A percentile compares a stretch with the other conserved stretches of the same genome.
These are phyloP conservation scores for Oryza officinalis DNA, from an alignment of 176 grass and related monocot genomes.

Conservation along the genomic window DNA sequence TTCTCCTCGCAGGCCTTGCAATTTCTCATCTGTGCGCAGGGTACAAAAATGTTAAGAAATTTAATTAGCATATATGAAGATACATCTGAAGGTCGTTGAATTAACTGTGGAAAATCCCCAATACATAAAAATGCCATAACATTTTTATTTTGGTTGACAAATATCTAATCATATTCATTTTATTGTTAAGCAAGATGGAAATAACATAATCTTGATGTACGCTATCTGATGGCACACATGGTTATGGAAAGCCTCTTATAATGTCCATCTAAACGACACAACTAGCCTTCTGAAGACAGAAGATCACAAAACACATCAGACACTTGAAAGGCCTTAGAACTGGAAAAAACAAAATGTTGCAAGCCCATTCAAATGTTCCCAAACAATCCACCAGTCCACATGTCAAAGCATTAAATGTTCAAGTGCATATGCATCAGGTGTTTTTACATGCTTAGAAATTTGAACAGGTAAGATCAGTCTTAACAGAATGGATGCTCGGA, in stretches of 20 bases:
- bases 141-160: background rate
- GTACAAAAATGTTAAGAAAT: slow-evolving; percentile 25
- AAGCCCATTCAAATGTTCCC: background rate
- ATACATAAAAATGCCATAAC: background rate
- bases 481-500: background rate
- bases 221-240: background rate
- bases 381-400: background rate
- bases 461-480: background rate
- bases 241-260: slow-evolving; percentile 1
- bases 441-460: background rate
- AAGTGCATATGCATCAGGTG: background rate
- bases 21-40: slow-evolving; percentile 61
- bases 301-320: background rate
- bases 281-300: background rate
- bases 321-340: background rate
- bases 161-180: background rate
- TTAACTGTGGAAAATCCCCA: background rate
- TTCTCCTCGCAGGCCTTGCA: slow-evolving; percentile 47
- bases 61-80: slow-evolving; percentile 8
- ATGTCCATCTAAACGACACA: background rate
- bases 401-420: background rate
- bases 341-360: background rate
- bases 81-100: background rate
- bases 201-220: background rate
- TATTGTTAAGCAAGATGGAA: background rate